A percentile compares a stretch with the other conserved stretches of the same genome.
Conservation (phyloP, 2,329 filamentous ascomycete genomes). For the Aurifilum marmelostoma region DNA sequence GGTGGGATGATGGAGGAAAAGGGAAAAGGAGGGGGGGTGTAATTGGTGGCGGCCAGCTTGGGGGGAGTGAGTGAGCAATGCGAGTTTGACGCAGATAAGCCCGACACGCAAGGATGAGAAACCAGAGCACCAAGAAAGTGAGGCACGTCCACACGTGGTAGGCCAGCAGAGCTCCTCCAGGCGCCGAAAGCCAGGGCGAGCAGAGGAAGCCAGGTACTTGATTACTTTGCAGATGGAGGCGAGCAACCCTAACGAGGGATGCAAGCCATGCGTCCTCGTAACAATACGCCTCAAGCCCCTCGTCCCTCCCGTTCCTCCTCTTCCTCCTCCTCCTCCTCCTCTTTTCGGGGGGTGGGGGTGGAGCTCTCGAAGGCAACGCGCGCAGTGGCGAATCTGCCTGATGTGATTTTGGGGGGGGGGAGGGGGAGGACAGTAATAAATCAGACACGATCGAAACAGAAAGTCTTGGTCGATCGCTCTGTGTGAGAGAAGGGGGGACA, state of each 20-base stretch:
- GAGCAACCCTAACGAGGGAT: not conserved
- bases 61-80: not conserved
- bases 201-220: not conserved
- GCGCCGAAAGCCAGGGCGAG: not conserved
- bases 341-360: not conserved
- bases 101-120: slow-evolving; percentile 3
- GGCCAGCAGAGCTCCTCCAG: not conserved
- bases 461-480: no score
- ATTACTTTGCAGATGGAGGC: not conserved
- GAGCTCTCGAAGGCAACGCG: not conserved
- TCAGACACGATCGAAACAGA: no score
- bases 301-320: no score
- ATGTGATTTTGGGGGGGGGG: not conserved
- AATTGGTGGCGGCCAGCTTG: not conserved
- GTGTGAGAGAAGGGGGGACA: no score
- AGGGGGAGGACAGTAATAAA: no score
- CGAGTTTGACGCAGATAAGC: slow-evolving; percentile 7
- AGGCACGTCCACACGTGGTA: not conserved
- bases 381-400: not conserved
- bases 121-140: not conserved
- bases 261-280: not conserved
- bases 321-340: not conserved
- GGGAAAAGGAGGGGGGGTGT: not conserved
- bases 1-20: no score
- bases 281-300: no score